These are phyloP conservation scores for Citrus maxima DNA, from an alignment of 345 rosid genomes.

Conservation along the genomic window DNA sequence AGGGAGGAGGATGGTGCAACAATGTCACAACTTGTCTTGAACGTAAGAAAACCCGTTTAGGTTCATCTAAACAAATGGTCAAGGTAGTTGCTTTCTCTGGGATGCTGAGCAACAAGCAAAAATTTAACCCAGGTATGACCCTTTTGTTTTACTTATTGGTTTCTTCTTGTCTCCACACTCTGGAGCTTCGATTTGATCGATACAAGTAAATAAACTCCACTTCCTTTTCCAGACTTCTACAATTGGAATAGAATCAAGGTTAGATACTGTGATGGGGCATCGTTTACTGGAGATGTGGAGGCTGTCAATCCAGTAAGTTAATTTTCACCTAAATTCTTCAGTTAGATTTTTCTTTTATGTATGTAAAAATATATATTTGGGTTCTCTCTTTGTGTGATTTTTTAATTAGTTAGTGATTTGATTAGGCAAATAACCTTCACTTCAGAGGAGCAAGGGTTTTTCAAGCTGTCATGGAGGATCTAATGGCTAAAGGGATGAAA, in stretches of 20 bases:
- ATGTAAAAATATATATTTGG: neutral
- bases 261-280: constrained; percentile 91
- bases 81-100: constrained; percentile 72
- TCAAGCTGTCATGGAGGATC: constrained; percentile 71
- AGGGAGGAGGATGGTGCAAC: constrained; percentile 99
- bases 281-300: constrained; percentile 88
- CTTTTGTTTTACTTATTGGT: neutral
- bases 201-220: neutral
- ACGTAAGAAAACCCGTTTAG: constrained; percentile 65
- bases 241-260: constrained; percentile 89
- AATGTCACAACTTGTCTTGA: constrained; percentile 54
- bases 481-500: constrained; percentile 81
- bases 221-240: constrained; percentile 54
- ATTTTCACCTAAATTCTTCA: neutral
- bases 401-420: constrained; percentile 49
- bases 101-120: constrained; percentile 52
- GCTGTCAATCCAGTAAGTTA: constrained; percentile 66
- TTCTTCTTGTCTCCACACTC: neutral
- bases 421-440: constrained; percentile 87
- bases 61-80: constrained; percentile 77
- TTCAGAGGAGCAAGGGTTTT: constrained; percentile 91
- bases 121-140: constrained; percentile 68
- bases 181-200: neutral
- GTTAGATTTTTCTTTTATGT: neutral
- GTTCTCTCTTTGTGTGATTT: neutral